These are phyloP conservation scores for Yamadazyma sp. DNA, from an alignment of 1,139 yeast species.

Conservation along the genomic window DNA sequence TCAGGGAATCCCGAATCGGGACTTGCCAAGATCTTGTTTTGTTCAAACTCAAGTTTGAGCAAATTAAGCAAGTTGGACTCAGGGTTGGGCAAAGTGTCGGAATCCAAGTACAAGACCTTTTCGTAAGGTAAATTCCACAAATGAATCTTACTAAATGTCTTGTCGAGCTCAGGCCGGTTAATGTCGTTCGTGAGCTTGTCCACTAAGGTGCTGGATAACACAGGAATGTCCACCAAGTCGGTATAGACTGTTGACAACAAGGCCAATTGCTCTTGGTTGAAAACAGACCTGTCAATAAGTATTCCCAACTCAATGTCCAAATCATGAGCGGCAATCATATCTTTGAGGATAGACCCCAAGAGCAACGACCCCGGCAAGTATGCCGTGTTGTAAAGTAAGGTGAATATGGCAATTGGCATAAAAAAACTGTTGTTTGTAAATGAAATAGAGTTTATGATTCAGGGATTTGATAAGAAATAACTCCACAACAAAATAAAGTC, in stretches of 20 bases:
- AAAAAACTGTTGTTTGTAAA: conserved; percentile 9
- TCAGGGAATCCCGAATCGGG: conserved; percentile 98
- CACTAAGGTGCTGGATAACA: conserved; percentile 22
- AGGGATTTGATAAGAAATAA: conserved; percentile 1
- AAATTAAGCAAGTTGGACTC: conserved; percentile 34
- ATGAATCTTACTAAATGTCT: conserved; percentile 70
- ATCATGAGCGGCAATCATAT: conserved; percentile 9
- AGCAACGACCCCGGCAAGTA: conserved; percentile 80
- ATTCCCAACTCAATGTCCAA: conserved; percentile 27
- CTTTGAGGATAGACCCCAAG: conserved; percentile 44
- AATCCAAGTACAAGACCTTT: conserved; percentile 72
- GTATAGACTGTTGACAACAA: conserved; percentile 29
- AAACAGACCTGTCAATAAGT: conserved; percentile 32
- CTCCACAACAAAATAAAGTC: not conserved
- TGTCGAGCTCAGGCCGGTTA: conserved; percentile 71
- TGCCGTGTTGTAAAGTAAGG: conserved; percentile 61
- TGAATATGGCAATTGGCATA: conserved; percentile 50
- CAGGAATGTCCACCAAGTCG: conserved; percentile 30
- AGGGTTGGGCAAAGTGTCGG: conserved; percentile 67
- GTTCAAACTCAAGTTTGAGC: conserved; percentile 31
- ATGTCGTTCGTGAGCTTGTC: conserved; percentile 37
- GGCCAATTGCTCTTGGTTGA: conserved; percentile 27
- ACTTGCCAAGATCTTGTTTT: conserved; percentile 60
- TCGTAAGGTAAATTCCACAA: conserved; percentile 66
- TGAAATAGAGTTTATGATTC: not conserved